Evolutionary conservation across 2,329 filamentous ascomycete species (phyloP), one percentile per base, ranked within the genome.

Genomic region (Verticillium isaacii): DNA sequence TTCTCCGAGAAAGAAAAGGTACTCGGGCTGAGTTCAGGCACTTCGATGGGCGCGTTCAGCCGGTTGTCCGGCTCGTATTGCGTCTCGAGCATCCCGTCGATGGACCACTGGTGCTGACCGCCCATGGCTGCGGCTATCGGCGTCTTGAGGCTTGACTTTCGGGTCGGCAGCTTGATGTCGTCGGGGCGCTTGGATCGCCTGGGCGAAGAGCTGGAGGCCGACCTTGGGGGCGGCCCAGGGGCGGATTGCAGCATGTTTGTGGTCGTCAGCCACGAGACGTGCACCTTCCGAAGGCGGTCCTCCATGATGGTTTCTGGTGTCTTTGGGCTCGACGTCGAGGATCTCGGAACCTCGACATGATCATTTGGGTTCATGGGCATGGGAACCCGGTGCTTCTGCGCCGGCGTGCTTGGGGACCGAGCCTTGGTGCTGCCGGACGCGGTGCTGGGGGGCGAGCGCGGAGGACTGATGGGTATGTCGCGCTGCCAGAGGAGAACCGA

Each of bases 401-500:
- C 32, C 7, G 61, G 57, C 8, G 56, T 52, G 45, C 55, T 62
- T n/a, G 61, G 32, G 4, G 58, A 58, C 12, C 32, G 36, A 8
- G 55, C 56, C 4, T 58, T 52, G 29, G 63, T 9, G 54, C 64
- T 64, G 8, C 60, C 64, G 2, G 64, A 60, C 8, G 64, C 61
- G 19, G 63, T 63, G 8, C 57, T 60, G 29, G 64, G 60, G 3
- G 64, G 64, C 19, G 64, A 65, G 25, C 57, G 64, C 3, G 64
- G 63, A 2, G 63, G 63, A 32, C 63, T 66, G 37, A 62, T 45
- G 2, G 64, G 64, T 5, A 4, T 45, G 9, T 58, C 50, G 52
- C 60, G 61, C 50, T 61, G 64, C 64, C 64, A 66, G 25, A 66
- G 63, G 2, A 59, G 64, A 5, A 66, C 60, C 0, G 61, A 60